Percentiles rank a stretch among this genome's conserved stretches.
Evolutionary conservation across 495 filamentous ascomycete genomes (phyloP).

Genomic region (Aspergillus haitiensis): DNA sequence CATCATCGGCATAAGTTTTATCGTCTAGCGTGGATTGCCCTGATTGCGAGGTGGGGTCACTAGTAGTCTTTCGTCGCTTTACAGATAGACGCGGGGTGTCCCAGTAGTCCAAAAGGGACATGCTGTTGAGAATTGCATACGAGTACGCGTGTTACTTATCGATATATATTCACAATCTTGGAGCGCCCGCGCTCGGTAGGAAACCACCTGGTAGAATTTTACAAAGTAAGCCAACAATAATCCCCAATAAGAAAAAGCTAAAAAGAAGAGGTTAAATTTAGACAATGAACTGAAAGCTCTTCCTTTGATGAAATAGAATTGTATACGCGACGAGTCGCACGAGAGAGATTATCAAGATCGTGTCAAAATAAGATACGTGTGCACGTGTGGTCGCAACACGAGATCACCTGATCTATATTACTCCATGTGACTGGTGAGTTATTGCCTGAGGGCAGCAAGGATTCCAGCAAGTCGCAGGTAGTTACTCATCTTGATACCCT

Average conservation of each 20-base stretch:
- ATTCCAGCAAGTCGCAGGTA: not conserved
- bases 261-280: not conserved
- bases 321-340: too few relatives aligned
- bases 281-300: not conserved
- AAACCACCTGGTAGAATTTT: not conserved
- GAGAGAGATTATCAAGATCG: not conserved
- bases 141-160: slow-evolving; percentile 10
- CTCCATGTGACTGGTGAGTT: slow-evolving; percentile 11
- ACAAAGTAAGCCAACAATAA: not conserved
- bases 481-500: too few relatives aligned
- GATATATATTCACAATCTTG: slow-evolving; percentile 11
- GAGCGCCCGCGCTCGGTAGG: not conserved
- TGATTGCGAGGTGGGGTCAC: not conserved
- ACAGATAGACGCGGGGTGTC: slow-evolving; percentile 37
- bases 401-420: slow-evolving; percentile 36
- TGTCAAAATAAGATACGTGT: slow-evolving; percentile 8
- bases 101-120: slow-evolving; percentile 49
- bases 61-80: slow-evolving; percentile 36
- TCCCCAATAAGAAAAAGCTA: not conserved
- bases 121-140: slow-evolving; percentile 18
- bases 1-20: slow-evolving; percentile 1
- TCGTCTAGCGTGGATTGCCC: not conserved
- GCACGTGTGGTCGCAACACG: slow-evolving; percentile 36
- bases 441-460: slow-evolving; percentile 18
- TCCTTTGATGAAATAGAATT: not conserved